Evolutionary conservation across 768 basidiomycete species (phyloP).

Genomic region (Rhizopogon salebrosus): DNA sequence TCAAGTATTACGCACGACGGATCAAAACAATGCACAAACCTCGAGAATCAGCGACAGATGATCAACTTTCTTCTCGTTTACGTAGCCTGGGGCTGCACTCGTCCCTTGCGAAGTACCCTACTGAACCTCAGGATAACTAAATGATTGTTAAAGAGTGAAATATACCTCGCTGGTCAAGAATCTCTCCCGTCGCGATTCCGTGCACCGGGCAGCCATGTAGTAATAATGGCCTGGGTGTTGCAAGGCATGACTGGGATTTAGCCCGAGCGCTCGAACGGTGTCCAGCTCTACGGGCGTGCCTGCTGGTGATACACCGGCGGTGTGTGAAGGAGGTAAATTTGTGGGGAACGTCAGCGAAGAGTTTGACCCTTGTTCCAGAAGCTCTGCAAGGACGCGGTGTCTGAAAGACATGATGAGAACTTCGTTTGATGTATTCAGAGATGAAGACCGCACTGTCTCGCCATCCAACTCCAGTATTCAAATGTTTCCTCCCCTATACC

Average conservation of each 20-base stretch:
- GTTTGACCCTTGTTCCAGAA: conserved; percentile 77
- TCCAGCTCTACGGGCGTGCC: conserved; percentile 44
- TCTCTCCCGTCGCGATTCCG: conserved; percentile 65
- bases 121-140: background rate
- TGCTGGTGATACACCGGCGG: conserved; percentile 21
- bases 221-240: conserved; percentile 88
- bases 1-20: background rate
- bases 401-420: conserved; percentile 31
- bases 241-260: conserved; percentile 77
- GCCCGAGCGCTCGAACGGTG: conserved; percentile 53
- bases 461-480: conserved; percentile 97
- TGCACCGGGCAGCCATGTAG: conserved; percentile 84
- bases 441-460: conserved; percentile 65
- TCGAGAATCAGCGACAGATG: conserved; percentile 81
- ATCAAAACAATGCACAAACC: conserved; percentile 34
- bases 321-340: conserved; percentile 39
- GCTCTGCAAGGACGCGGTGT: conserved; percentile 85
- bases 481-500: conserved; percentile 95
- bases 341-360: conserved; percentile 58
- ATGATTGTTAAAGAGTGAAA: background rate
- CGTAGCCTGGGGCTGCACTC: conserved; percentile 60
- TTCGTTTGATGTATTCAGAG: background rate
- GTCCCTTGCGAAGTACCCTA: conserved; percentile 28
- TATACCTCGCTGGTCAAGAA: conserved; percentile 61
- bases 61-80: conserved; percentile 90